Evolutionary conservation across 2,329 filamentous ascomycete species (phyloP).

Genomic region (Aspergillus latus): DNA sequence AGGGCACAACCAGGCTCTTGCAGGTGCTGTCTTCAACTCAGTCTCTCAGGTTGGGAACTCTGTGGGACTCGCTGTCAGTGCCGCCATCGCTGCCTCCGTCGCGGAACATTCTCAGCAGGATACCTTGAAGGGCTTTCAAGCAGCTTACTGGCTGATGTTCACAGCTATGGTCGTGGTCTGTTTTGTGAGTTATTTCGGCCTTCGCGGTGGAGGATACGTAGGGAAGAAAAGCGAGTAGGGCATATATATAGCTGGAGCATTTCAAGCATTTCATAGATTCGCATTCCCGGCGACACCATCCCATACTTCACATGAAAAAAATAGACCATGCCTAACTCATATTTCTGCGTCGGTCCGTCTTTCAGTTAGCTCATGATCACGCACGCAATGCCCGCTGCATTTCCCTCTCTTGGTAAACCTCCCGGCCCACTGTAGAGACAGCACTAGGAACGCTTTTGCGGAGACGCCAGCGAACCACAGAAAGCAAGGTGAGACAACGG

Average conservation of each 20-base stretch:
- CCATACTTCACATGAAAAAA: too few relatives aligned
- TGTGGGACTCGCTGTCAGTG: slow-evolving; percentile 52
- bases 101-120: slow-evolving; percentile 37
- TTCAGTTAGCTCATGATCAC: too few relatives aligned
- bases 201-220: slow-evolving; percentile 4
- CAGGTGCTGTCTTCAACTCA: slow-evolving; percentile 62
- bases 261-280: not conserved
- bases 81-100: slow-evolving; percentile 43
- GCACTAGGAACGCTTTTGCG: not conserved
- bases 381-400: not conserved
- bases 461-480: not conserved
- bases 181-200: slow-evolving; percentile 5
- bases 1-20: slow-evolving; percentile 55
- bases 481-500: not conserved
- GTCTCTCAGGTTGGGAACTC: slow-evolving; percentile 56
- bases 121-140: slow-evolving; percentile 1
- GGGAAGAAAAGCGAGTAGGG: slow-evolving; percentile 10
- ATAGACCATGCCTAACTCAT: too few relatives aligned
- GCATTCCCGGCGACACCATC: not conserved
- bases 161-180: slow-evolving; percentile 11
- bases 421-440: not conserved
- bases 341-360: too few relatives aligned
- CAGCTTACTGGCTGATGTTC: slow-evolving; percentile 15
- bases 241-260: not conserved
- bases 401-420: not conserved